Evolutionary conservation across 768 basidiomycete genomes (phyloP).

Genomic region (Kwoniella sp.): DNA sequence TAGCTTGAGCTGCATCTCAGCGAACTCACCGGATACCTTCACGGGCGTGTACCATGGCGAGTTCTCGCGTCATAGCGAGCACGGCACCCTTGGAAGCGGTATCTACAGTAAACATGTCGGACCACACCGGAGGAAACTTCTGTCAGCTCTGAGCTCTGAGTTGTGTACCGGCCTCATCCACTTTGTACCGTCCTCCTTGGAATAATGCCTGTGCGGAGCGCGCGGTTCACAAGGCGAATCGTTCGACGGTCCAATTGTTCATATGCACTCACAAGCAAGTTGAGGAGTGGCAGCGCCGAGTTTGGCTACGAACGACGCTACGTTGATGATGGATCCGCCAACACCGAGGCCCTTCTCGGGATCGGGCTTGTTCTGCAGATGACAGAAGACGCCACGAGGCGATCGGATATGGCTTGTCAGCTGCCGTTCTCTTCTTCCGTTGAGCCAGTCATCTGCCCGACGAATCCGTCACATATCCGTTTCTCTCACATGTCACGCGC

Average conservation of each 20-base stretch:
- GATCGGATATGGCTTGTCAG: not conserved
- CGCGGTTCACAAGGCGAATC: too few species aligned
- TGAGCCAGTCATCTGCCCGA: too few species aligned
- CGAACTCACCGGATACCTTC: conserved; percentile 73
- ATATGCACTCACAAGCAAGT: conserved; percentile 77
- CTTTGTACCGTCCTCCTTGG: too few species aligned
- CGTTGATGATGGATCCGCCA: conserved; percentile 87
- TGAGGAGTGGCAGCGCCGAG: conserved; percentile 97
- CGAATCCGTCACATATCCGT: too few species aligned
- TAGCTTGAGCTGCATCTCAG: too few species aligned
- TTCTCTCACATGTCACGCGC: too few species aligned
- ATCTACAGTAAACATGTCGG: conserved; percentile 61
- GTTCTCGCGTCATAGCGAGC: conserved; percentile 96
- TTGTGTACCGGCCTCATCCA: too few species aligned
- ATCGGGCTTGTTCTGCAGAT: conserved; percentile 73
- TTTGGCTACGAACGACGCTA: conserved; percentile 93
- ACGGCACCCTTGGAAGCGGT: conserved; percentile 98
- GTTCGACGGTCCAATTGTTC: not conserved
- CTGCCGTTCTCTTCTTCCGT: too few species aligned
- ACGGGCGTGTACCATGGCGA: conserved; percentile 95
- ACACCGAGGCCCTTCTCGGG: conserved; percentile 73
- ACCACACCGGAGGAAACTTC: not conserved
- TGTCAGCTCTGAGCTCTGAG: too few species aligned
- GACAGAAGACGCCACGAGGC: not conserved
- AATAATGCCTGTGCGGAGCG: too few species aligned